Evolutionary conservation across 2,329 filamentous ascomycete genomes (phyloP), one percentile per base, ranked within the genome.

Genomic region (Harringtonia lauricola): DNA sequence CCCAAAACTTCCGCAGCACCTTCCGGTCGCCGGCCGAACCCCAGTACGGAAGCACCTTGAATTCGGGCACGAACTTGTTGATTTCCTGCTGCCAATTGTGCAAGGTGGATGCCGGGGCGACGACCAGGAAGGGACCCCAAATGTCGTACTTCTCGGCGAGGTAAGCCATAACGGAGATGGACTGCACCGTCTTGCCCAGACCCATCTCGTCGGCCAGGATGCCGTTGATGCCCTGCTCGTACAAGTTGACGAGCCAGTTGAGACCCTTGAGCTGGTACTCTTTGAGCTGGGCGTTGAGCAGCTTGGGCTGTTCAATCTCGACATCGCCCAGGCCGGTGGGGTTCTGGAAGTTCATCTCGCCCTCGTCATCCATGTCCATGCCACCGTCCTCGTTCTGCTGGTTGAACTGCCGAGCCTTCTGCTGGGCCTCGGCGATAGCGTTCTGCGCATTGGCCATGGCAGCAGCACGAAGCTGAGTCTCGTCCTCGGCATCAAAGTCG

Each of bases 41-140:
- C 92, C 92, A 98, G 68, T 98, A 98, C 3, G 92, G 92, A 30
- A 98, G 70, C 26, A 95, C 88, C 65, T 96, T 96, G 62, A 98
- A 80, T 46, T 86, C 79, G 1, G 92, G 92, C 2, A 98, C 89
- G 60, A 98, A 98, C 60, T 79, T 89, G 48, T 86, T 77, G 51
- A 98, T 95, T 68, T 98, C 92, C 62, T 98, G 92, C 63, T 98
- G 89, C 92, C 92, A 98, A 60, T 98, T 98, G 79, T 98, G 90
- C 46, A 98, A 70, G 2, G 92, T 98, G 1, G 89, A 95, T 1
- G 92, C 88, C 0, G 92, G 92, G 0, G 92, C 92, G 49, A 98
- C 94, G 52, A 98, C 92, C 39, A 98, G 66, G 69, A 95, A 96
- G 0, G 92, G 92, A 8, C 92, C 92, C 92, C 90, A 96, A 54